Evolutionary conservation across 2,329 filamentous ascomycete genomes (phyloP).

Genomic region (Fusarium nisikadoi): DNA sequence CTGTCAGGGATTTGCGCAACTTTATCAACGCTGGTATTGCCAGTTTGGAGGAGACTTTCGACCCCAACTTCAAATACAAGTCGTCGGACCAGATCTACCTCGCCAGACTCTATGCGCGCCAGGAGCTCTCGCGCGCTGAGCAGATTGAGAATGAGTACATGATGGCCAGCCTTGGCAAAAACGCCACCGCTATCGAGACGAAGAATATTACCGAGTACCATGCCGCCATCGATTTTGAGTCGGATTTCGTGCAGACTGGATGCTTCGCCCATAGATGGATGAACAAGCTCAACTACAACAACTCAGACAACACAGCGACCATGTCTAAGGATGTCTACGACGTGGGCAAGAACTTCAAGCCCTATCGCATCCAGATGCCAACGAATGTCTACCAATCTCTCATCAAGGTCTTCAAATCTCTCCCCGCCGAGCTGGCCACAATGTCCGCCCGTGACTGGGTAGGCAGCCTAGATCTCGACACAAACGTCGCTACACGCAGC

Average conservation of each 20-base stretch:
- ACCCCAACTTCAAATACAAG: constrained; percentile 45
- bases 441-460: constrained; percentile 29
- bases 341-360: constrained; percentile 16
- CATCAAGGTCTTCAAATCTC: constrained; percentile 13
- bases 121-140: constrained; percentile 54
- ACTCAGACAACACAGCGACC: constrained; percentile 15
- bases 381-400: constrained; percentile 22
- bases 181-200: constrained; percentile 20
- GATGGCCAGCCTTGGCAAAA: neutral
- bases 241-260: constrained; percentile 28
- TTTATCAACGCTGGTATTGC: constrained; percentile 43
- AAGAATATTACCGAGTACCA: constrained; percentile 31
- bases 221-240: constrained; percentile 33
- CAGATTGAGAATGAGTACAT: constrained; percentile 34
- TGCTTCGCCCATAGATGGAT: constrained; percentile 29
- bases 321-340: constrained; percentile 25
- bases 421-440: constrained; percentile 1
- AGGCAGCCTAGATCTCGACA: constrained; percentile 13
- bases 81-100: constrained; percentile 51
- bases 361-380: constrained; percentile 27
- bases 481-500: constrained; percentile 47
- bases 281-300: constrained; percentile 25
- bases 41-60: constrained; percentile 49
- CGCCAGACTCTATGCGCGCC: constrained; percentile 55
- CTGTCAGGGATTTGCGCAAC: constrained; percentile 46